Percentiles rank a stretch among this genome's conserved stretches.
phyloP scores from a whole-genome alignment of 169 alveolate genomes.

The Eimeria maxima region DNA sequence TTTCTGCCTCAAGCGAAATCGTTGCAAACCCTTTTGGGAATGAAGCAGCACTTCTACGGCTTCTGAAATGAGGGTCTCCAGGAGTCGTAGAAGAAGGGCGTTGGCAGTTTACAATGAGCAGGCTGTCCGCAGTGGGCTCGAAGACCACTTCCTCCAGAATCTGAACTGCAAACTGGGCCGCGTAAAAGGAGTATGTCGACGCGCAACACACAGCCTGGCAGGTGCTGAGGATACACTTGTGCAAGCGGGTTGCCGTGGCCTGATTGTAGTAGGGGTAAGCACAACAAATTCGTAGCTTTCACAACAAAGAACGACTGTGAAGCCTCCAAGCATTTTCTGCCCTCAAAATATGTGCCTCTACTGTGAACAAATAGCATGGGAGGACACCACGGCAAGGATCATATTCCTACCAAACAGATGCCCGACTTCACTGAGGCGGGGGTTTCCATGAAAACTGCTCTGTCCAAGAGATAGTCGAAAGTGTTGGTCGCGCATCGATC shows the following conservation, averaged over 20 bases:
- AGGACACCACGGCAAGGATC: background rate
- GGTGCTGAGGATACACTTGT: conserved; percentile 68
- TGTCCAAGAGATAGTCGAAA: conserved; percentile 61
- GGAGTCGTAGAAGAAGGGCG: background rate
- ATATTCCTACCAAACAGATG: conserved; percentile 47
- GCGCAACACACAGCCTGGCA: conserved; percentile 73
- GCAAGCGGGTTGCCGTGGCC: conserved; percentile 55
- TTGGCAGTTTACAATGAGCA: conserved; percentile 54
- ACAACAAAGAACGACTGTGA: background rate
- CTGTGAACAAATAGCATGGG: background rate
- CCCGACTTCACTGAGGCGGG: background rate
- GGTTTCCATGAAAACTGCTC: background rate
- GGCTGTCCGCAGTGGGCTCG: conserved; percentile 59
- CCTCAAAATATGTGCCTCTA: background rate
- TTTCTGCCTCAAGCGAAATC: background rate
- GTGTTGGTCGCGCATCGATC: conserved; percentile 57
- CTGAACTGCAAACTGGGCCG: conserved; percentile 67
- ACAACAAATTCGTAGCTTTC: too few species aligned
- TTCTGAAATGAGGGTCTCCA: background rate
- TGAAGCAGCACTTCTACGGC: background rate
- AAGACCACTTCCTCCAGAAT: conserved; percentile 63
- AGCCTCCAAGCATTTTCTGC: background rate
- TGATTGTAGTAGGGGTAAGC: background rate
- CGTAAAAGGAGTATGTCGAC: conserved; percentile 71
- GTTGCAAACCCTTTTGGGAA: background rate